phyloP scores from a whole-genome alignment of 1,284 basidiomycete species.

The Heterobasidion occidentale region DNA sequence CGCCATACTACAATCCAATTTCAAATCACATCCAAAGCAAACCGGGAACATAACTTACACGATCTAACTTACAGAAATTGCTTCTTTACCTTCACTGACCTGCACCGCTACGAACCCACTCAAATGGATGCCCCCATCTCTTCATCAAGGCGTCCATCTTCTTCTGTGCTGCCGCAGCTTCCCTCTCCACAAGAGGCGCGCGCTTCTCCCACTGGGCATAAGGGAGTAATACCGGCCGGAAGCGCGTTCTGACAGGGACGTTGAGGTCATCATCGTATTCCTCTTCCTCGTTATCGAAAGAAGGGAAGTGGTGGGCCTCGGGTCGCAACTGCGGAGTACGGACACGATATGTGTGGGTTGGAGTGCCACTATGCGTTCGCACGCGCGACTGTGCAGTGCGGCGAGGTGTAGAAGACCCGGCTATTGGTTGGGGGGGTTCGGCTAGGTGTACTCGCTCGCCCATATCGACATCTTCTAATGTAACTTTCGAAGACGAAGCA shows the following conservation, averaged over 20 bases:
- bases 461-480: not conserved
- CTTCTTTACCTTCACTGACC: not conserved
- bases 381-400: conserved; percentile 1
- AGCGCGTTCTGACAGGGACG: conserved; percentile 7
- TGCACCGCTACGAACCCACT: not conserved
- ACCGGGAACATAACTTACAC: not conserved
- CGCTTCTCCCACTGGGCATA: conserved; percentile 11
- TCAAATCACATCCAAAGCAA: not conserved
- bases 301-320: not conserved
- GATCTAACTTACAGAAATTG: no score
- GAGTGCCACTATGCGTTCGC: no score
- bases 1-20: not conserved
- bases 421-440: conserved; percentile 2
- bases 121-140: conserved; percentile 10
- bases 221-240: conserved; percentile 10
- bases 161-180: conserved; percentile 8
- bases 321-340: conserved; percentile 7
- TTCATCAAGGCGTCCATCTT: conserved; percentile 1
- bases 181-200: conserved; percentile 6
- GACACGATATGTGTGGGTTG: not conserved
- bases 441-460: not conserved
- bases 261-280: conserved; percentile 3
- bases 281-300: not conserved
- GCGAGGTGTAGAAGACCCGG: conserved; percentile 10
- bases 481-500: conserved; percentile 3